Conservation (phyloP, 1,139 yeast species). For the Williopsis jadinii region DNA sequence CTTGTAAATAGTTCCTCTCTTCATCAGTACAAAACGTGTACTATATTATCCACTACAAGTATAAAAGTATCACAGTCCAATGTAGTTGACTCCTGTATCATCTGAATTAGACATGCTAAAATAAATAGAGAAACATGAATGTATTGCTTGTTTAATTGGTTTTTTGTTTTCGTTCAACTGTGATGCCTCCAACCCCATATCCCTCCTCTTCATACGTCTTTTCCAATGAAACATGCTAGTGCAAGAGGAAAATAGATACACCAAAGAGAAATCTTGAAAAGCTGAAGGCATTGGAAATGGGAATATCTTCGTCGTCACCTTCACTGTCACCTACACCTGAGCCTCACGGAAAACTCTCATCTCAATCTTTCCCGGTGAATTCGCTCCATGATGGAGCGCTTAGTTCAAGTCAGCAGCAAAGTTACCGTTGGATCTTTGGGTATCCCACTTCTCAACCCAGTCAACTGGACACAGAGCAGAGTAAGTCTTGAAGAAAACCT, state of each 20-base stretch:
- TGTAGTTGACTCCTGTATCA: neutral
- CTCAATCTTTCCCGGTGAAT: too few relatives aligned
- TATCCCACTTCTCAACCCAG: constrained; percentile 96
- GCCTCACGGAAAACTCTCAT: neutral
- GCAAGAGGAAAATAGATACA: too few relatives aligned
- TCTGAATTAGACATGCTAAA: constrained; percentile 1
- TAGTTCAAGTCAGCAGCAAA: constrained; percentile 55
- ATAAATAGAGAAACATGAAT: constrained; percentile 2
- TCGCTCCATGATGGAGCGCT: too few relatives aligned
- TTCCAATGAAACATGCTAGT: too few relatives aligned
- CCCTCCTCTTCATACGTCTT: neutral
- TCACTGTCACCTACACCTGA: neutral
- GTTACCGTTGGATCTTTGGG: constrained; percentile 72
- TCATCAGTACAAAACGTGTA: too few relatives aligned
- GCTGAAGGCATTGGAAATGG: too few relatives aligned
- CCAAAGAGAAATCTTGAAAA: too few relatives aligned
- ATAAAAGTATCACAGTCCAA: too few relatives aligned
- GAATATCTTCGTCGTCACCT: neutral
- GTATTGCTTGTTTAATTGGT: neutral
- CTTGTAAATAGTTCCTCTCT: too few relatives aligned
- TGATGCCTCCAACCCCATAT: neutral
- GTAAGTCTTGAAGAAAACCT: constrained; percentile 88
- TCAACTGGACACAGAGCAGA: constrained; percentile 86
- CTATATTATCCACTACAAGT: too few relatives aligned
- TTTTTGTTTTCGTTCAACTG: neutral